A percentile compares a stretch with the other conserved stretches of the same genome.
Evolutionary conservation across 148 eudicot species (phyloP).

Genomic region (Rhododendron mucronatum): DNA sequence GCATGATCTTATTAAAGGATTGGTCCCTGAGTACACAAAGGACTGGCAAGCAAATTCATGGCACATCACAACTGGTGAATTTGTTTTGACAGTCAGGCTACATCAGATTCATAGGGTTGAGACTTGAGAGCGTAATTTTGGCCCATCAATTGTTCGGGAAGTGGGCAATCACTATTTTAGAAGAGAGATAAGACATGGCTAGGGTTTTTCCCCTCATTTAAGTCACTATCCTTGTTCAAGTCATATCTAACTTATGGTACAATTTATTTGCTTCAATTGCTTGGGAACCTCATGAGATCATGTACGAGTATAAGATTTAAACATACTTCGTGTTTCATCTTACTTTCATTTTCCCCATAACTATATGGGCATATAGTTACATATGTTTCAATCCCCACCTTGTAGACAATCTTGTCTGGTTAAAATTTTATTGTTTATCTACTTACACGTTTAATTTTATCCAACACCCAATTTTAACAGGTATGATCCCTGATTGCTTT

Average conservation of each 20-base stretch:
- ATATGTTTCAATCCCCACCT: neutral
- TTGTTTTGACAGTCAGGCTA: neutral
- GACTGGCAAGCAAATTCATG: neutral
- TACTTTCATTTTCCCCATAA: neutral
- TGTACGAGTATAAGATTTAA: neutral
- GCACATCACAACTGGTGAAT: neutral
- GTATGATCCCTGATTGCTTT: slow-evolving; percentile 17
- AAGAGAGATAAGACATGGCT: neutral
- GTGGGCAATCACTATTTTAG: neutral
- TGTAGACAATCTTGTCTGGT: neutral
- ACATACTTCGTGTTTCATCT: neutral
- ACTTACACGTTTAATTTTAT: neutral
- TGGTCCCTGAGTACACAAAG: neutral
- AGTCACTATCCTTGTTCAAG: neutral
- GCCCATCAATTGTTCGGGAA: neutral
- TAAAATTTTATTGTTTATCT: neutral
- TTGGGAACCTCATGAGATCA: neutral
- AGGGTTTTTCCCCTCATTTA: neutral
- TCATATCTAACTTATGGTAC: neutral
- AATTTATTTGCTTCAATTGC: neutral
- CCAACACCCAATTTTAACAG: slow-evolving; percentile 1
- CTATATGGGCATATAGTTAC: neutral
- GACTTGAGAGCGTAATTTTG: neutral
- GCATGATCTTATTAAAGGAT: neutral
- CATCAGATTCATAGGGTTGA: neutral